Evolutionary conservation across 192 early-diverging fungal genomes (phyloP), one percentile per base, ranked within the genome.

Genomic region (Physocladia obscura): DNA sequence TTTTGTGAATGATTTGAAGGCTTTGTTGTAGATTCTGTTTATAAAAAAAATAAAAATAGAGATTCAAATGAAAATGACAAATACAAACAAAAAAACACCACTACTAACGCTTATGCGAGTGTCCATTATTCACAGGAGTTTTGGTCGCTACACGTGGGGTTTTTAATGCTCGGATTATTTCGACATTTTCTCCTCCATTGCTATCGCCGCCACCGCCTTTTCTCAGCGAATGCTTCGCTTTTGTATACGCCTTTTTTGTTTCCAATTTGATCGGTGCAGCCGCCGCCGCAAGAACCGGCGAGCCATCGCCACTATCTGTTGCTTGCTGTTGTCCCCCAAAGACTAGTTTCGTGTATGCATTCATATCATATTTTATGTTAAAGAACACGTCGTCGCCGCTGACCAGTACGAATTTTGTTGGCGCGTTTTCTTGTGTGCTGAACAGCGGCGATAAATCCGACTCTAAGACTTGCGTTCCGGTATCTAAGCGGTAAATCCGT

Each of bases 311-410:
- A 17, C 52, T 49, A 11, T 8, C 63, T 17, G 15, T 32, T 5
- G 39, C n/a, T n/a, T n/a, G n/a, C n/a, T n/a, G n/a, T n/a, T n/a
- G n/a, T n/a, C n/a, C 63, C 29, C 49, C 47, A 52, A 52, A 69
- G 11, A 47, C 44, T 11, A 61, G 26, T 29, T 70, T 40, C 30
- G 38, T n/a, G 21, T 48, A 31, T 26, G 57, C 57, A 27, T 82
- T 82, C 49, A 79, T 26, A 72, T 85, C 82, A 56, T 85, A 85
- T 37, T 31, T 27, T 19, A 58, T 62, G 24, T 70, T 59, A 27
- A 73, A 73, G 57, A 85, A 82, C 4, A 75, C 74, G 58, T 80
- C 83, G 59, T 81, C 76, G 35, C 67, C 77, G 36, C 68, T 56
- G 15, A 77, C 78, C 15, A 82, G 69, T 3, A 85, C 83, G 60